A percentile compares a stretch with the other conserved stretches of the same genome.
Conservation (phyloP, 805 yeast genomes). For the Saccharomycopsis capsularis region DNA sequence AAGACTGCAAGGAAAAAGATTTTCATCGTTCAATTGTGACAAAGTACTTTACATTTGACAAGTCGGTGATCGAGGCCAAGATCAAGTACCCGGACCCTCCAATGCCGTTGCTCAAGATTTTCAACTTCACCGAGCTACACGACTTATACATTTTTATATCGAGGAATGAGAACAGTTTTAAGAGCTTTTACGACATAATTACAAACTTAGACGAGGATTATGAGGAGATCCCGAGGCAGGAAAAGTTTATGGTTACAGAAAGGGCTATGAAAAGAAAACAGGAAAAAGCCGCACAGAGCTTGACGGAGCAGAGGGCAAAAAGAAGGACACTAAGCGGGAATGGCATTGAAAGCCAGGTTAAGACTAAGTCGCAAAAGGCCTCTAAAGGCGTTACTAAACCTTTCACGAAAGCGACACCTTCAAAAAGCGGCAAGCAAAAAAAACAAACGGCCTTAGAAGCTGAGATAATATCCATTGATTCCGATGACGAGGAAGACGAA, state of each 20-base stretch:
- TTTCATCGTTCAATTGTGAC: constrained; percentile 3
- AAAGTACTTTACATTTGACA: constrained; percentile 1
- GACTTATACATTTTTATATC: neutral
- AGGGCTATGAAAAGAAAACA: neutral
- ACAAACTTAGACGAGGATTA: neutral
- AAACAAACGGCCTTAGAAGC: no score
- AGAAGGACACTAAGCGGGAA: no score
- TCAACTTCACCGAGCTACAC: neutral
- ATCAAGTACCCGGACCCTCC: constrained; percentile 6
- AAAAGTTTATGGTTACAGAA: no score
- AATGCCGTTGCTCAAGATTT: neutral
- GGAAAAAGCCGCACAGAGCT: no score
- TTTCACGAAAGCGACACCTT: no score
- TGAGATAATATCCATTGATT: no score
- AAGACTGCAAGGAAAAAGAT: constrained; percentile 5
- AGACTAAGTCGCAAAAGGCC: no score
- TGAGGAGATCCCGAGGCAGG: neutral
- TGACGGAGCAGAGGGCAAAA: no score
- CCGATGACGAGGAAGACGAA: no score
- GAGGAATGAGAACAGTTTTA: neutral
- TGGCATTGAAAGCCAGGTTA: no score
- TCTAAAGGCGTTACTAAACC: no score
- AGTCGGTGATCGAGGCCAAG: neutral
- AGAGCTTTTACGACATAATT: neutral
- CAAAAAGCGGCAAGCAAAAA: no score